A percentile compares a stretch with the other conserved stretches of the same genome.
Conservation (phyloP, 169 alveolate genomes). For the Theileria luwenshuni region DNA sequence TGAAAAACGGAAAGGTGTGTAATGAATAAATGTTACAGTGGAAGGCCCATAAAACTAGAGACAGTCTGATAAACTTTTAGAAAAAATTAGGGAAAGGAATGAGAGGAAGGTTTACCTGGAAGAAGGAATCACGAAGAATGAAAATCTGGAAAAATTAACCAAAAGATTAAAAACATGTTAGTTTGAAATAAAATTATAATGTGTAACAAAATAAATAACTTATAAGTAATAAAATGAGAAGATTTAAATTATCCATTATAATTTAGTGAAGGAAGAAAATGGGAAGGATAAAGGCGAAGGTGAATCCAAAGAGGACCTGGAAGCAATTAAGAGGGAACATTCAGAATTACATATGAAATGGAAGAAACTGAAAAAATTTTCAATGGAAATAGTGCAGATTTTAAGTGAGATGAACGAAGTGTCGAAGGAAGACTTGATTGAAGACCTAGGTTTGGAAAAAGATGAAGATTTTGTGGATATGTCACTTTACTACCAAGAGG, state of each 20-base stretch:
- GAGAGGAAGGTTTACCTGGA: neutral
- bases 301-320: neutral
- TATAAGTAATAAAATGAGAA: neutral
- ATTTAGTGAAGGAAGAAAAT: neutral
- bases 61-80: neutral
- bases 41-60: neutral
- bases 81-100: neutral
- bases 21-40: neutral
- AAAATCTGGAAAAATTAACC: neutral
- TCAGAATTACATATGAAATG: conserved; percentile 3
- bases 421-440: conserved; percentile 8
- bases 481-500: neutral
- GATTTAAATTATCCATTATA: neutral
- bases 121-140: neutral
- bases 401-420: conserved; percentile 11
- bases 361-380: conserved; percentile 1
- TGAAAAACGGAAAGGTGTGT: neutral
- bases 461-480: neutral
- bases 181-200: neutral
- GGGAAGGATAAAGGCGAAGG: neutral
- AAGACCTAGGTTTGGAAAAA: conserved; percentile 5
- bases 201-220: neutral
- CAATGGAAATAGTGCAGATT: neutral
- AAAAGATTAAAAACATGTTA: neutral
- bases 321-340: neutral